Conservation (phyloP, 2,329 filamentous ascomycete species). For the Aspergillus awamori region DNA sequence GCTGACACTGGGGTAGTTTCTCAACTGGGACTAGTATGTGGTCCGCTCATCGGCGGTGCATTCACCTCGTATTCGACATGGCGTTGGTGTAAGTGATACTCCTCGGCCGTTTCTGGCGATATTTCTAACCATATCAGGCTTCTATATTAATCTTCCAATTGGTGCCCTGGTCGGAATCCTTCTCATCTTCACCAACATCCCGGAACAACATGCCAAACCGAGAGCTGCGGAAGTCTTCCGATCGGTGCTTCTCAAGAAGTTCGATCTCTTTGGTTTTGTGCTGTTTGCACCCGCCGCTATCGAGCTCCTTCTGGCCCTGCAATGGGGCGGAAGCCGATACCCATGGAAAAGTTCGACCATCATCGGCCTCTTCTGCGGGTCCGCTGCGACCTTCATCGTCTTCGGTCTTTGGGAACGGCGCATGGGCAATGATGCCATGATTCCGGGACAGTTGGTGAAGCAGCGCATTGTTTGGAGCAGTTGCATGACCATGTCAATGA, state of each 20-base stretch:
- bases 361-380: constrained; percentile 45
- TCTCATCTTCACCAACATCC: constrained; percentile 28
- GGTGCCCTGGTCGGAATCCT: constrained; percentile 26
- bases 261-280: constrained; percentile 56
- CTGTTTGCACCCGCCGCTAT: constrained; percentile 57
- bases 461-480: constrained; percentile 25
- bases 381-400: constrained; percentile 12
- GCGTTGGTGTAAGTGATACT: constrained; percentile 28
- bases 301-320: constrained; percentile 58
- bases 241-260: constrained; percentile 30
- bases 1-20: not conserved
- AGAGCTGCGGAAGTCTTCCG: constrained; percentile 9
- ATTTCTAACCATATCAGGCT: constrained; percentile 40
- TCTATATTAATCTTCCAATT: constrained; percentile 59
- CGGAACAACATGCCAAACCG: constrained; percentile 8
- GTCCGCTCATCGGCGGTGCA: constrained; percentile 46
- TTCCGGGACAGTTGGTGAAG: constrained; percentile 12
- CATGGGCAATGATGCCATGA: constrained; percentile 20
- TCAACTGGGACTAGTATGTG: constrained; percentile 20
- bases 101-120: constrained; percentile 37
- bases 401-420: constrained; percentile 20
- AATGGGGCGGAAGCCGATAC: constrained; percentile 59
- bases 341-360: constrained; percentile 51
- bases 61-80: constrained; percentile 38
- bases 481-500: constrained; percentile 32